Base-by-base conservation (phyloP, 345 rosid genomes). In the Sisymbrium altissimum region DNA sequence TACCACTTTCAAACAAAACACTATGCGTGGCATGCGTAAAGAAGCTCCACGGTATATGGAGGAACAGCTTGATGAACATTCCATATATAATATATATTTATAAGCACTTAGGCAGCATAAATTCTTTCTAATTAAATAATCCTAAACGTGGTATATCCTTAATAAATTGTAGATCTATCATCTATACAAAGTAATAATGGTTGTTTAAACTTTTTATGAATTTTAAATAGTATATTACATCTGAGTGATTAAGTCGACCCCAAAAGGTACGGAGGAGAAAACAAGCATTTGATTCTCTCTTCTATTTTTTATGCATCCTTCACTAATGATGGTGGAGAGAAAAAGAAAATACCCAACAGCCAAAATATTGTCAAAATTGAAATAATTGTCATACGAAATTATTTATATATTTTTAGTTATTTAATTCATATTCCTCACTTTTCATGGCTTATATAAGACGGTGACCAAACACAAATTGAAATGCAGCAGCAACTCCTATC, bases 321-420 rank as follows among this genome's bases (percentile, higher is more conserved):
- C 81, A 82, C 68, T 64, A 81, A 66, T 62, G 73, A 68, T 73
- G 86, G 85, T 75, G 66, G 85, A 83, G 78, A 84, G 27, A 9
- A 70, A 61, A 66, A 23, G 71, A 59, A 67, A 59, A 67, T 45
- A 41, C 68, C 68, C 36, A 67, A 27, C 63, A 9, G 13, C 25
- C 45, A 59, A 50, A n/a, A 45, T 36, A 60, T 78, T 67, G 66
- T 66, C 78, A 66, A 59, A 72, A 11, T 53, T 19, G 69, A 60
- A 49, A 71, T 77, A 65, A 64, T 71, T 78, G 36, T 17, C 39
- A 46, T 23, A 64, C 30, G 15, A 23, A 53, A 33, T 56, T 8
- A 13, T 23, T 21, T 15, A 4, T 58, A 58, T 58, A 35, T 5
- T 50, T 50, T 50, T 50, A 23, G 56, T 50, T 50, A 23, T 11